Base-by-base conservation (phyloP, 176 grass and related monocot species). In the Aegilops speltoides region DNA sequence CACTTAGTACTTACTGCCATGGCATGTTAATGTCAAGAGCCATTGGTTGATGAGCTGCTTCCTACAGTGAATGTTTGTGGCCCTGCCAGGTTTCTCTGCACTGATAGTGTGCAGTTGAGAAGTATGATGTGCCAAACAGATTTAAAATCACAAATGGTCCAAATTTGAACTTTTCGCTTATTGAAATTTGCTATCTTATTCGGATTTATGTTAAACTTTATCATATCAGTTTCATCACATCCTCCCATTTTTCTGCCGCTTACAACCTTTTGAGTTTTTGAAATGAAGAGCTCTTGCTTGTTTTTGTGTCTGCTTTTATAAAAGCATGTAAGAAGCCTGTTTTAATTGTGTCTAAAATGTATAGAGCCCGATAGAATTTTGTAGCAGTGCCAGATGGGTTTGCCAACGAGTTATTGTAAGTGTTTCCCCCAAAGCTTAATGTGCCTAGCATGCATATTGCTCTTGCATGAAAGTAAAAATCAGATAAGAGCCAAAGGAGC, bases 101-200 rank as follows among this genome's bases (percentile, higher is more conserved):
- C 89, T 97, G 95, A 82, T 83, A 97, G 93, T 93, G 92, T 97
- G 89, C 93, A 92, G 93, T 91, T 91, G 95, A 95, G 89, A 97
- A 93, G 93, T 93, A 91, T 94, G 90, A 91, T 93, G 90, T 69
- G 86, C 84, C 81, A 83, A 91, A 93, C 90, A 96, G 17, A 63
- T 64, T 48, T 19, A 23, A 60, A 28, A 14, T 45, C 43, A 54
- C 40, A 50, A 79, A 65, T 10, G 17, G 9, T 62, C 62, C 4
- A 61, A 33, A 69, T 40, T 79, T 20, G 29, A 80, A 87, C 12
- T 31, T 79, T 29, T 86, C 41, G 7, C 40, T 81, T 79, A 12
- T 74, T 56, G 17, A 46, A 22, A 64, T 56, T 84, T 29, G 4
- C 19, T 37, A 38, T 48, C n/a, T 80, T 87, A 16, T 80, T 79